Conservation (phyloP, 208 protist genomes). For the Trypanosoma scelopori region DNA sequence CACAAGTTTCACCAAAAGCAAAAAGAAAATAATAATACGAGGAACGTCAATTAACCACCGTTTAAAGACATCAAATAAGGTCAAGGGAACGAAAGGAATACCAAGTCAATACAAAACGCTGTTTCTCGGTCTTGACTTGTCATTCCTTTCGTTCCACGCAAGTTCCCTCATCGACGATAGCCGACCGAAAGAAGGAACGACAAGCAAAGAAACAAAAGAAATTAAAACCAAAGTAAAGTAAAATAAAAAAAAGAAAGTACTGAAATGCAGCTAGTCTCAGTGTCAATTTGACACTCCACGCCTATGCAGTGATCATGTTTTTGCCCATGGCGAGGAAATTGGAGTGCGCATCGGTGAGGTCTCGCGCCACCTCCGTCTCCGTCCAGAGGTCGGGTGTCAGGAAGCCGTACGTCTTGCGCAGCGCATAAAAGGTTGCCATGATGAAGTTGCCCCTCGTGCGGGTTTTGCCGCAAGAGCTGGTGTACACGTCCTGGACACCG, state of each 20-base stretch:
- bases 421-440: slow-evolving; percentile 98
- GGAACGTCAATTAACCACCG: too few species aligned
- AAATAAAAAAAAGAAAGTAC: slow-evolving; percentile 13
- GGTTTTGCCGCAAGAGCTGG: slow-evolving; percentile 96
- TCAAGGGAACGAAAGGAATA: background rate
- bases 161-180: too few species aligned
- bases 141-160: too few species aligned
- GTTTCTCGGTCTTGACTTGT: too few species aligned
- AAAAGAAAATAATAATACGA: slow-evolving; percentile 21
- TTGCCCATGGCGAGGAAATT: slow-evolving; percentile 73
- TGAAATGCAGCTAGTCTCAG: background rate
- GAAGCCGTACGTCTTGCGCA: slow-evolving; percentile 97
- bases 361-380: slow-evolving; percentile 77
- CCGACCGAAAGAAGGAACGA: too few species aligned
- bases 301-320: slow-evolving; percentile 28
- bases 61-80: too few species aligned
- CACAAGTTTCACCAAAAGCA: background rate
- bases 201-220: background rate
- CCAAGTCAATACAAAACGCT: background rate
- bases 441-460: slow-evolving; percentile 99
- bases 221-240: slow-evolving; percentile 8
- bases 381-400: slow-evolving; percentile 99
- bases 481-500: slow-evolving; percentile 99
- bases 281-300: background rate
- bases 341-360: slow-evolving; percentile 93